A percentile compares a stretch with the other conserved stretches of the same genome.
Conservation (phyloP, 2,329 filamentous ascomycete species). For the Stagonosporopsis cucurbitacearum region DNA sequence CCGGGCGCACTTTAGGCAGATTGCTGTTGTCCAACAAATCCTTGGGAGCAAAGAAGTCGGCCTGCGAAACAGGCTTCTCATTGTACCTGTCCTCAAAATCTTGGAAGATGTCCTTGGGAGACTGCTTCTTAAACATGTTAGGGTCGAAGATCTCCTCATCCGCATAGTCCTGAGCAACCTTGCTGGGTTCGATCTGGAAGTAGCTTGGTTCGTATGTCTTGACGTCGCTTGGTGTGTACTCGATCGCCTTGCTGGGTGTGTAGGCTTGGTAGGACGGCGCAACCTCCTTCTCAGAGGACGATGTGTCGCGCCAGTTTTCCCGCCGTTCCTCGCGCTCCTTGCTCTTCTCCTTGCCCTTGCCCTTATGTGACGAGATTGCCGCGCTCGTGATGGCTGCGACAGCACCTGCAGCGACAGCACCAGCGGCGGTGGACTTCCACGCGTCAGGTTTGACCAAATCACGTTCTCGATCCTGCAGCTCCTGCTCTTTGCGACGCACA, state of each 20-base stretch:
- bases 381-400: constrained; percentile 41
- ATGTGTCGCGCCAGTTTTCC: constrained; percentile 17
- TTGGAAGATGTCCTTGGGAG: constrained; percentile 51
- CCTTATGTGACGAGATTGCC: constrained; percentile 39
- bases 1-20: constrained; percentile 42
- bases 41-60: constrained; percentile 56
- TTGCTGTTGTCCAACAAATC: constrained; percentile 51
- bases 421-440: constrained; percentile 49
- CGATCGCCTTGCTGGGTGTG: constrained; percentile 25
- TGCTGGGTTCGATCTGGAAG: constrained; percentile 47
- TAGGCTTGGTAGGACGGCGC: constrained; percentile 25
- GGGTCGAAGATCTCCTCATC: constrained; percentile 57
- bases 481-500: constrained; percentile 43
- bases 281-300: constrained; percentile 8
- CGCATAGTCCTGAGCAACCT: constrained; percentile 42
- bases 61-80: constrained; percentile 48
- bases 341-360: constrained; percentile 18
- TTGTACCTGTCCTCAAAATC: constrained; percentile 54
- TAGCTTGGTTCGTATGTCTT: constrained; percentile 38
- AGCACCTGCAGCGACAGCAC: constrained; percentile 43
- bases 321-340: constrained; percentile 23
- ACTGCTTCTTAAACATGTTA: constrained; percentile 53
- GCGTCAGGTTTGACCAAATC: constrained; percentile 41
- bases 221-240: constrained; percentile 31
- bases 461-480: constrained; percentile 44